phyloP scores from a whole-genome alignment of 208 protist species.

The Trypanosoma scelopori region DNA sequence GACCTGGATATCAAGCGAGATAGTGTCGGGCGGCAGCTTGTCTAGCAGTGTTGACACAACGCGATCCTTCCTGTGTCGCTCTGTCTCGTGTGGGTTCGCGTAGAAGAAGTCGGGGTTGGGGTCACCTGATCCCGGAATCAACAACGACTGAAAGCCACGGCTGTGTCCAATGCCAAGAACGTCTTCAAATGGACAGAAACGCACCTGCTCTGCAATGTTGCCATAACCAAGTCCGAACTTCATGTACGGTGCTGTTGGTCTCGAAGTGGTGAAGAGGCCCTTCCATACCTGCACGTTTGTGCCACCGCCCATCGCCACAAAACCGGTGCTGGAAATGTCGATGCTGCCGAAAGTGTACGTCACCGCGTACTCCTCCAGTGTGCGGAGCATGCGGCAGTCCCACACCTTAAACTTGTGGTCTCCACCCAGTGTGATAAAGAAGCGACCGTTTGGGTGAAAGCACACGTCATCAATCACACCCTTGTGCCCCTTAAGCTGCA shows the following conservation, averaged over 20 bases:
- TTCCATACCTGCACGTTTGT: constrained; percentile 90
- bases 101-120: constrained; percentile 92
- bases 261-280: constrained; percentile 73
- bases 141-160: constrained; percentile 82
- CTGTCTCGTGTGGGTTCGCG: constrained; percentile 94
- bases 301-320: constrained; percentile 80
- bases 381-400: constrained; percentile 95
- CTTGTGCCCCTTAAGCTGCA: constrained; percentile 96
- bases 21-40: constrained; percentile 92
- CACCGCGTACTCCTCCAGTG: constrained; percentile 87
- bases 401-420: constrained; percentile 97
- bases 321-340: constrained; percentile 83
- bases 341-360: constrained; percentile 80
- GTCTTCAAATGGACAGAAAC: constrained; percentile 92
- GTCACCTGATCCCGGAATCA: constrained; percentile 90
- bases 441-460: constrained; percentile 89
- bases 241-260: constrained; percentile 79
- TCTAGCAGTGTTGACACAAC: constrained; percentile 87
- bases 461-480: constrained; percentile 82
- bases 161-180: constrained; percentile 89
- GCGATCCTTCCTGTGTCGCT: constrained; percentile 86
- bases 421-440: constrained; percentile 94
- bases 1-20: constrained; percentile 89
- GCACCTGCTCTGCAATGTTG: constrained; percentile 70
- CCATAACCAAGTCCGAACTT: constrained; percentile 88